These are phyloP conservation scores for Madurella mycetomatis DNA, from an alignment of 2,329 filamentous ascomycete species.

Conservation along the genomic window DNA sequence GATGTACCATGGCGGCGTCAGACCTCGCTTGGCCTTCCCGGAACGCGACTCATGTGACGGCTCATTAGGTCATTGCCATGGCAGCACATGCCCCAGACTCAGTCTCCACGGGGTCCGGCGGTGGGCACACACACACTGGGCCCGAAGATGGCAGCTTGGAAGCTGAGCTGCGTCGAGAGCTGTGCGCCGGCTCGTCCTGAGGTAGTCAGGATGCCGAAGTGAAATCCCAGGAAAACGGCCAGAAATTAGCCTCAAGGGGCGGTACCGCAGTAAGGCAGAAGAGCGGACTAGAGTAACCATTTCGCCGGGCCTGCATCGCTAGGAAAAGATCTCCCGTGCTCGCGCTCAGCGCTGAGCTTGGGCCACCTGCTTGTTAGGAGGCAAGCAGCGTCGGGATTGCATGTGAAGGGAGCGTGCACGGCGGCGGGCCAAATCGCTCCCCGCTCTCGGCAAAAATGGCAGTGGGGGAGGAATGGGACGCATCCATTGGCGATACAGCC, in stretches of 20 bases:
- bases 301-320: neutral
- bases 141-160: too few relatives aligned
- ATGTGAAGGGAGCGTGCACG: conserved; percentile 20
- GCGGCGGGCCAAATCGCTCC: conserved; percentile 3
- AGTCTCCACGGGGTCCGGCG: too few relatives aligned
- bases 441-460: conserved; percentile 23
- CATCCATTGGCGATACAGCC: conserved; percentile 13
- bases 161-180: too few relatives aligned
- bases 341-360: neutral
- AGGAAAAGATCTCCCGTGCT: conserved; percentile 21
- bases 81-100: too few relatives aligned
- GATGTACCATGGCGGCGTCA: too few relatives aligned
- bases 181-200: too few relatives aligned
- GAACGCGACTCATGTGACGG: conserved; percentile 15
- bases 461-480: conserved; percentile 12
- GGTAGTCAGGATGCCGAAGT: too few relatives aligned
- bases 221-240: too few relatives aligned
- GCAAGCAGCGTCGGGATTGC: conserved; percentile 4
- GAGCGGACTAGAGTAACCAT: neutral
- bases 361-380: neutral
- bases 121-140: too few relatives aligned
- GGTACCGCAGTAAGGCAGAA: neutral
- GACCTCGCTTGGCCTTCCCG: neutral
- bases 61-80: neutral
- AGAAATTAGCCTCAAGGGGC: neutral